phyloP scores from a whole-genome alignment of 768 basidiomycete species.

The Rhizopogon vulgaris region DNA sequence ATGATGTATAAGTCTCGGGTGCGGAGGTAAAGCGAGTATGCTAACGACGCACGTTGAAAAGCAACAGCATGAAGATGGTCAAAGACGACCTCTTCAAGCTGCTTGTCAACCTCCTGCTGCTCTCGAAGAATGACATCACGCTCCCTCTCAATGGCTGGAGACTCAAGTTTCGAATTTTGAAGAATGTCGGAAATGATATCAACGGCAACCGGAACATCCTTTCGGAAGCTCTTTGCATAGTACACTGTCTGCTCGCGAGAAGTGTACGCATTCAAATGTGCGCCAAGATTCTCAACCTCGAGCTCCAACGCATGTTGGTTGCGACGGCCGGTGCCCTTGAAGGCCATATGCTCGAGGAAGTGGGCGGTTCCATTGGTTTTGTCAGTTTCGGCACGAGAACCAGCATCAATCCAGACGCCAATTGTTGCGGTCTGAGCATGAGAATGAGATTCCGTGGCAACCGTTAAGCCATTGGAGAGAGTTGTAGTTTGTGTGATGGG shows the following conservation, averaged over 20 bases:
- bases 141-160: constrained; percentile 84
- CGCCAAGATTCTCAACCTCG: constrained; percentile 96
- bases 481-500: constrained; percentile 90
- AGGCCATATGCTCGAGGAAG: constrained; percentile 98
- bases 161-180: constrained; percentile 93
- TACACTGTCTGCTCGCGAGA: constrained; percentile 99
- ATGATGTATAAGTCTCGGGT: constrained; percentile 4
- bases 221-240: constrained; percentile 97
- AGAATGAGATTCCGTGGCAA: constrained; percentile 87
- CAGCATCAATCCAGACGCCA: constrained; percentile 98
- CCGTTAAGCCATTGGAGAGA: constrained; percentile 89
- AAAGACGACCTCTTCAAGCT: constrained; percentile 96
- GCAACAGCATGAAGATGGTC: constrained; percentile 97
- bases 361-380: constrained; percentile 95
- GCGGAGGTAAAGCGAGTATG: constrained; percentile 1
- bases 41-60: constrained; percentile 72
- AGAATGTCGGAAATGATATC: constrained; percentile 98
- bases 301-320: constrained; percentile 88
- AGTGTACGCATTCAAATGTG: constrained; percentile 96
- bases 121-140: constrained; percentile 94
- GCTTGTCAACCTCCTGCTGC: constrained; percentile 99
- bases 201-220: constrained; percentile 85
- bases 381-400: constrained; percentile 93
- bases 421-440: constrained; percentile 97
- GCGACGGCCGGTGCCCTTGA: constrained; percentile 90